A percentile compares a stretch with the other conserved stretches of the same genome.
Evolutionary conservation across 495 filamentous ascomycete species (phyloP).

Genomic region (Podospora appendiculata): DNA sequence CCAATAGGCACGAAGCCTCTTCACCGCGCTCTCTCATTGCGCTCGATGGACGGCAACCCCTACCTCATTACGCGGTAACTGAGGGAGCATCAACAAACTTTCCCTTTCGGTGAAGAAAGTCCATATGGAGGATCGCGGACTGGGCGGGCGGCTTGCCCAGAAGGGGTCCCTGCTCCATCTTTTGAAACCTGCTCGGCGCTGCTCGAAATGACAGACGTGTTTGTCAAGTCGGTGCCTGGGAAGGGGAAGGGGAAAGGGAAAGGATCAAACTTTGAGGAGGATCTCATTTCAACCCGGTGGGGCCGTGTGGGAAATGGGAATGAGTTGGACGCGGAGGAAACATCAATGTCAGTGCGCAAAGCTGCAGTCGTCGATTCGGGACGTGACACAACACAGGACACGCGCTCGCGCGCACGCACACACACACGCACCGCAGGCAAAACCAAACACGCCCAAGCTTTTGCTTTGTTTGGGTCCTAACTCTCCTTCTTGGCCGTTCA

Average conservation of each 20-base stretch:
- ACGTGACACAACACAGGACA: neutral
- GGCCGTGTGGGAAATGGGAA: neutral
- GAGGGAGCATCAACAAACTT: neutral
- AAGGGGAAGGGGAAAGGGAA: neutral
- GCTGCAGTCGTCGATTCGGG: neutral
- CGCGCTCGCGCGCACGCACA: neutral
- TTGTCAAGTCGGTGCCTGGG: too few species aligned
- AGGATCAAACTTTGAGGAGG: neutral
- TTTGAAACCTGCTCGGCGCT: neutral
- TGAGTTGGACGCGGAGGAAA: neutral
- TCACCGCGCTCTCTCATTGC: neutral
- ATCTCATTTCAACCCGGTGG: neutral
- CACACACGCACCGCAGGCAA: neutral
- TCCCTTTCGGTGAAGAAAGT: neutral
- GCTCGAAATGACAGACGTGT: neutral
- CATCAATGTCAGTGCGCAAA: conserved; percentile 4
- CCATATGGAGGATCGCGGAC: neutral
- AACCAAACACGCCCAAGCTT: neutral
- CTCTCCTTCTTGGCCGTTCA: neutral
- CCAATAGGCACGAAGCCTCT: neutral
- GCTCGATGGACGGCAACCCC: neutral
- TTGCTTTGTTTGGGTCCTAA: neutral
- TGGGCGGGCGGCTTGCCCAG: neutral
- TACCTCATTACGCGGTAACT: neutral
- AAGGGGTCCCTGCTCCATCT: neutral